Percentiles rank a stretch among this genome's conserved stretches.
Evolutionary conservation across 768 basidiomycete species (phyloP).

Genomic region (Termitomyces sp.): DNA sequence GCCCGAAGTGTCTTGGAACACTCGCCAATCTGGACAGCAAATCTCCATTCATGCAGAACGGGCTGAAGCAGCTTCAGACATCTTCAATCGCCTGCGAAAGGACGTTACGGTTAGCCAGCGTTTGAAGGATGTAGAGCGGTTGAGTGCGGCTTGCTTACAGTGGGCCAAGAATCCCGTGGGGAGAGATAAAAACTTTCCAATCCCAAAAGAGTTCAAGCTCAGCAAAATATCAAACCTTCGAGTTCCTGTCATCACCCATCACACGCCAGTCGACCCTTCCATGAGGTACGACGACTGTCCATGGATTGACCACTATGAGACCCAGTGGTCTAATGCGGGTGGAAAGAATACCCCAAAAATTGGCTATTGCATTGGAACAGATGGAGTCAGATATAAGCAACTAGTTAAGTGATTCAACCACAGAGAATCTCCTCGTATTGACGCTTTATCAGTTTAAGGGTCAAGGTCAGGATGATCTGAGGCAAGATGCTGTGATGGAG

Average conservation of each 20-base stretch:
- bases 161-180: conserved; percentile 70
- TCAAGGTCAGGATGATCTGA: conserved; percentile 84
- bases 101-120: conserved; percentile 38
- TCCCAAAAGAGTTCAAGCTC: conserved; percentile 49
- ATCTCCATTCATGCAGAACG: conserved; percentile 54
- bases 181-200: conserved; percentile 25
- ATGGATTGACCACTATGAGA: conserved; percentile 66
- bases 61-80: conserved; percentile 58
- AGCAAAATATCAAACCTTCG: conserved; percentile 48
- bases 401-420: conserved; percentile 38
- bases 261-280: conserved; percentile 68
- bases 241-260: conserved; percentile 84
- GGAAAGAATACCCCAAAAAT: conserved; percentile 87
- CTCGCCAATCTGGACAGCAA: conserved; percentile 49
- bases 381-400: conserved; percentile 70
- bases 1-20: conserved; percentile 27
- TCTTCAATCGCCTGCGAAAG: conserved; percentile 52
- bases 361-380: conserved; percentile 60
- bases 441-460: conserved; percentile 75
- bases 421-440: neutral
- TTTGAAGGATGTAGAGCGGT: conserved; percentile 51
- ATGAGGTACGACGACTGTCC: conserved; percentile 66
- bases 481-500: conserved; percentile 99
- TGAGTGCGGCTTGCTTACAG: conserved; percentile 66
- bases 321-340: conserved; percentile 62